Evolutionary conservation across 2,329 filamentous ascomycete species (phyloP).

Genomic region (Geosmithia flava): DNA sequence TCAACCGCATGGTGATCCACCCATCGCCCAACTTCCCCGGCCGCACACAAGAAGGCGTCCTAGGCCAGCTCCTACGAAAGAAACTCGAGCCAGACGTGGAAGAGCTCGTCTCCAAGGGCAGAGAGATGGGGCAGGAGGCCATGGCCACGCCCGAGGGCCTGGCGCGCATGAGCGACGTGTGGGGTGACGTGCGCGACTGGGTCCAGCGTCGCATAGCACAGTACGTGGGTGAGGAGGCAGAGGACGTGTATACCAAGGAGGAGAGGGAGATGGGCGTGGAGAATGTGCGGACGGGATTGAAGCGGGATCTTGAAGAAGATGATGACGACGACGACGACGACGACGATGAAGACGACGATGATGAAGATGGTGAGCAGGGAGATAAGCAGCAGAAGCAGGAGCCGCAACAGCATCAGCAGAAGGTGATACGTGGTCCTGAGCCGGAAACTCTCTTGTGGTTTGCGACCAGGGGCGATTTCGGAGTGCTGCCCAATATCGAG

Average conservation of each 20-base stretch:
- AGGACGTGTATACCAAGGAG: conserved; percentile 58
- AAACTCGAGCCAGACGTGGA: conserved; percentile 72
- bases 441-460: conserved; percentile 36
- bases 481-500: conserved; percentile 31
- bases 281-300: conserved; percentile 61
- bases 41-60: conserved; percentile 51
- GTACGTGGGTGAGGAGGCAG: conserved; percentile 29
- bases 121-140: conserved; percentile 27
- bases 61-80: conserved; percentile 64
- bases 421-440: conserved; percentile 20
- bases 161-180: conserved; percentile 38
- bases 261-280: conserved; percentile 55
- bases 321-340: conserved; percentile 46
- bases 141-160: conserved; percentile 31
- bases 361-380: conserved; percentile 8
- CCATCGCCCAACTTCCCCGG: conserved; percentile 66
- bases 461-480: conserved; percentile 27
- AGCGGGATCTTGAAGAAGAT: conserved; percentile 36
- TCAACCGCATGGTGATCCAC: conserved; percentile 59
- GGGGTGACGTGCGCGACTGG: conserved; percentile 33
- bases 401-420: conserved; percentile 9
- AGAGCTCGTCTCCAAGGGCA: conserved; percentile 55
- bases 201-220: conserved; percentile 24
- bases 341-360: conserved; percentile 34
- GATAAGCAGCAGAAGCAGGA: not conserved